Evolutionary conservation across 2,329 filamentous ascomycete genomes (phyloP).

Genomic region (Juglanconis juglandina): DNA sequence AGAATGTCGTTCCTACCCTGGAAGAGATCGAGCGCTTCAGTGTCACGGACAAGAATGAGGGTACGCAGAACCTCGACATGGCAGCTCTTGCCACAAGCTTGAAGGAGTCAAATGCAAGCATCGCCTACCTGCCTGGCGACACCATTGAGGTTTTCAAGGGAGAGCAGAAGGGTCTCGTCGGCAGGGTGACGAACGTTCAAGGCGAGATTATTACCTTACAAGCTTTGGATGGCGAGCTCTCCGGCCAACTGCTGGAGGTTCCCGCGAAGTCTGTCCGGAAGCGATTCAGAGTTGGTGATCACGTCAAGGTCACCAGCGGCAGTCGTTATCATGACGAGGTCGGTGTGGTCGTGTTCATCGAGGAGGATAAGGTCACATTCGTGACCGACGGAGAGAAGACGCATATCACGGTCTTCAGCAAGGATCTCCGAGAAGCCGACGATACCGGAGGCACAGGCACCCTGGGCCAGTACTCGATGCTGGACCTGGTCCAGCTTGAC

Average conservation of each 20-base stretch:
- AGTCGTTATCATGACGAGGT: constrained; percentile 94
- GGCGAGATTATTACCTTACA: constrained; percentile 88
- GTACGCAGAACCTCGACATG: constrained; percentile 88
- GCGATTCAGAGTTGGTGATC: constrained; percentile 87
- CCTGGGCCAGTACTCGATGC: constrained; percentile 84
- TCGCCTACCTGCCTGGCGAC: constrained; percentile 87
- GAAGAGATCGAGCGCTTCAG: constrained; percentile 97
- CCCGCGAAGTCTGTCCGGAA: constrained; percentile 91
- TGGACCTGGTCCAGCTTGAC: constrained; percentile 92
- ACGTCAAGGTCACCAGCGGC: constrained; percentile 97
- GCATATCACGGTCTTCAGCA: constrained; percentile 97
- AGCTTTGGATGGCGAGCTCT: constrained; percentile 78
- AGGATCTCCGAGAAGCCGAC: constrained; percentile 87
- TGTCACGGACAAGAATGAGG: constrained; percentile 75
- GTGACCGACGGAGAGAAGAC: constrained; percentile 88
- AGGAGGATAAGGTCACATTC: constrained; percentile 86
- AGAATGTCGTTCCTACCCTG: constrained; percentile 86
- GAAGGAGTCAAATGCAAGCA: constrained; percentile 76
- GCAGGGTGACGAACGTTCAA: constrained; percentile 79
- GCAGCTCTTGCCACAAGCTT: constrained; percentile 86
- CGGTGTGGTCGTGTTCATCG: constrained; percentile 93
- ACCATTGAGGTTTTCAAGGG: constrained; percentile 95
- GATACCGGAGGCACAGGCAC: constrained; percentile 84
- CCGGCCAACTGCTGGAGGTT: constrained; percentile 83
- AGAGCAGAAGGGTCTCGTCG: constrained; percentile 87